Base-by-base conservation (phyloP, 2,329 filamentous ascomycete species). In the Xylariaceae sp. region DNA sequence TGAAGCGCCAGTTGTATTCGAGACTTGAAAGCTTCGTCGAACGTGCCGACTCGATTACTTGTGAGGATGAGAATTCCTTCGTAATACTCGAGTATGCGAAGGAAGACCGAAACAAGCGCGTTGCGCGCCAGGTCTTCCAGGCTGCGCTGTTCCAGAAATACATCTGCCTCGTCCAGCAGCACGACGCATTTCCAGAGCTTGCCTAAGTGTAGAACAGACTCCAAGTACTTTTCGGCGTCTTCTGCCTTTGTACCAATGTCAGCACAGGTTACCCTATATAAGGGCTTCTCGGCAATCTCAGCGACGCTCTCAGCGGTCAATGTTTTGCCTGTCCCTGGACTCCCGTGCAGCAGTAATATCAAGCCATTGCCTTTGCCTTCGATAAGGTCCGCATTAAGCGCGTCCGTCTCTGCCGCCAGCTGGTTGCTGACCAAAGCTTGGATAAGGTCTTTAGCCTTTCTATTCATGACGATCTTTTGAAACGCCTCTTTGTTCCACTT, bases 11-110 rank as follows among this genome's bases (percentile, higher is more conserved):
- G 49, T 19, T 60, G 53, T 16, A 60, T 58, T 13, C 53, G 52
- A 2, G 58, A 58, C 12, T 47, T 49, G 58, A 60, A 60, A 9
- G 53, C 55, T 21, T 57, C 47, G 18, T 58, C 58, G 16, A 58
- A 56, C 1, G 51, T 53, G 18, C 55, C 50, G 12, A 60, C 51
- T 6, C 53, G 47, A 36, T 56, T 60, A 5, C 18, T 47, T 7
- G 55, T 58, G 2, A 58, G 49, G 4, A 60, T 55, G 13, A 60
- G 41, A 8, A 57, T 45, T 2, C 58, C 53, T 7, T 54, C 44
- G 39, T 56, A 58, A 16, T 56, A 54, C 12, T 60, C 55, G 1
- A 60, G 46, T 1, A 37, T 8, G 8, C 57, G 52, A 2, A 60
- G 22, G n/a, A 60, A 55, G 1, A 51, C 53, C 9, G 53, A 47